Evolutionary conservation across 805 yeast genomes (phyloP).

Genomic region (Schwanniomyces vanrijiae): DNA sequence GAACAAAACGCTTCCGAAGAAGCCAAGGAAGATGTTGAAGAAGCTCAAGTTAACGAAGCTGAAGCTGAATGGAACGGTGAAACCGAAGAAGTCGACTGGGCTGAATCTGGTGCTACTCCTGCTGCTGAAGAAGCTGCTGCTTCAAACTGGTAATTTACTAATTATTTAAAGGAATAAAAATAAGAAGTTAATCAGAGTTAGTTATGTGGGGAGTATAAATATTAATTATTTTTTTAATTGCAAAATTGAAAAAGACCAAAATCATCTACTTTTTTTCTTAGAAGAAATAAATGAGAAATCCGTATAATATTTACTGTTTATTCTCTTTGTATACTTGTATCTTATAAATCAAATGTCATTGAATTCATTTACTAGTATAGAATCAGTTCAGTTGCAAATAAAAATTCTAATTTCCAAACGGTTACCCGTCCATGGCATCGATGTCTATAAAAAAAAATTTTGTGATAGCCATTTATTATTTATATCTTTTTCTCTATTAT

Average conservation of each 20-base stretch:
- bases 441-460: neutral
- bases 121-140: constrained; percentile 78
- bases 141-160: constrained; percentile 41
- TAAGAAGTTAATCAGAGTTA: constrained; percentile 2
- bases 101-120: constrained; percentile 52
- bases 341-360: constrained; percentile 17
- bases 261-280: constrained; percentile 5
- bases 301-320: constrained; percentile 6
- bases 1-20: constrained; percentile 71
- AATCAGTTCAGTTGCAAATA: neutral
- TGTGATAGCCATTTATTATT: neutral
- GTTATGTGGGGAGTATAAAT: constrained; percentile 14
- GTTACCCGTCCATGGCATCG: constrained; percentile 1
- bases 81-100: constrained; percentile 68
- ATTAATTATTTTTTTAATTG: constrained; percentile 4
- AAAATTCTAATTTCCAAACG: neutral
- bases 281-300: constrained; percentile 15
- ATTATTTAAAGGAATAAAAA: constrained; percentile 11
- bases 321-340: constrained; percentile 15
- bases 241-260: constrained; percentile 1
- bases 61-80: constrained; percentile 56
- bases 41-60: constrained; percentile 64
- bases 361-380: constrained; percentile 3
- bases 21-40: constrained; percentile 55
- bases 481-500: constrained; percentile 12